phyloP scores from a whole-genome alignment of 2,329 filamentous ascomycete species.

The Cordyceps cicadae region DNA sequence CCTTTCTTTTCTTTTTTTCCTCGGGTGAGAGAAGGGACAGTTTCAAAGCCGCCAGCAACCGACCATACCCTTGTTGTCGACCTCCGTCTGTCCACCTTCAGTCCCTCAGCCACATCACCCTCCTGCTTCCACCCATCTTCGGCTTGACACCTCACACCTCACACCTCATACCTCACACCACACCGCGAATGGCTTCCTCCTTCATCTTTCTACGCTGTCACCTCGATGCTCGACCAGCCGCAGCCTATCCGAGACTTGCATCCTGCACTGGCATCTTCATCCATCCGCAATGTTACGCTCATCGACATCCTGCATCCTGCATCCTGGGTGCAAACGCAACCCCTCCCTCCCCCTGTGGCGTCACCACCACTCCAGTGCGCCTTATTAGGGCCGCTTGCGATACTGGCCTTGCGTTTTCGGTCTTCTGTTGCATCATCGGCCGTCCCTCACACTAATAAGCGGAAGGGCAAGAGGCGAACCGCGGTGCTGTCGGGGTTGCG shows the following conservation, averaged over 20 bases:
- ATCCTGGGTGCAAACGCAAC: too few species aligned
- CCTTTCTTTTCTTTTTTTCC: too few species aligned
- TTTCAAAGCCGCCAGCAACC: too few species aligned
- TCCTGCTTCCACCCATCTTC: neutral
- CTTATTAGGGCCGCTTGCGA: too few species aligned
- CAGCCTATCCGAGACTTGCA: conserved; percentile 1
- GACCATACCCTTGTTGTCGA: neutral
- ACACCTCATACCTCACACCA: too few species aligned
- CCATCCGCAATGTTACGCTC: neutral
- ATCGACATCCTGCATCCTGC: too few species aligned
- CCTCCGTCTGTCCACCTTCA: neutral
- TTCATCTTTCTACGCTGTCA: neutral
- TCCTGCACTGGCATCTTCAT: neutral
- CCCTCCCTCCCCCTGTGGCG: too few species aligned
- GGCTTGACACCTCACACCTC: neutral
- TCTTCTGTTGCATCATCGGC: neutral
- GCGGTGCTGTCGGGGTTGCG: neutral
- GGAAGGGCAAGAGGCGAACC: too few species aligned
- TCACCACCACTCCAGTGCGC: too few species aligned
- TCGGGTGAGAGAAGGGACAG: too few species aligned
- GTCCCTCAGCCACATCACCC: neutral
- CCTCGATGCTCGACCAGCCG: neutral
- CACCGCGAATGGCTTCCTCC: neutral
- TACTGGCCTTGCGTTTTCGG: neutral
- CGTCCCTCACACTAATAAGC: neutral